Evolutionary conservation across 176 grass and related monocot species (phyloP), one percentile per base, ranked within the genome.

Genomic region (Carex kokanica): DNA sequence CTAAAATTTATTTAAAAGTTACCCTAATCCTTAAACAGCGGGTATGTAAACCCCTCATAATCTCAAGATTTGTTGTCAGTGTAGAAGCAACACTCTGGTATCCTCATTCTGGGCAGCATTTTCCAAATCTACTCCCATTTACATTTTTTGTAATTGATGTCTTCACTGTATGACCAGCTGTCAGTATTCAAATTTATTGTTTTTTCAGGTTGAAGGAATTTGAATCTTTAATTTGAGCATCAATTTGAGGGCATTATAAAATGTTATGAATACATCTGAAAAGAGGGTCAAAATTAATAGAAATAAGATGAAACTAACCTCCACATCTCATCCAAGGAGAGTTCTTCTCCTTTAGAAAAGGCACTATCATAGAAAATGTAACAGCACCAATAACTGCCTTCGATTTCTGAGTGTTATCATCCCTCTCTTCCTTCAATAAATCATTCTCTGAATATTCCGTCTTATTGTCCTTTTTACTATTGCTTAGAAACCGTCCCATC

Each of bases 361-460:
- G 85, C 85, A 85, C 41, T 80, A 86, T 99, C 96, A 99, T 99
- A 88, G 72, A 91, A 82, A 86, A 87, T 83, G 86, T 93, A 83
- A 86, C 85, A 18, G 89, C 84, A 81, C 81, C n/a, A 78, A 83
- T 18, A 41, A 78, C 38, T 16, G 65, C 92, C 67, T 87, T 86
- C 55, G 57, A 80, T 54, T 87, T 84, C 4, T 79, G 79, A 83
- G 64, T 56, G 60, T 27, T 85, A 63, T 41, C 52, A 25, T 15
- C 36, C 68, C 49, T 25, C 41, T 38, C 84, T 43, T 58, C 87
- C 45, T 24, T 86, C 62, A 68, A 59, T 24, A 80, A 82, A 60
- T 55, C 55, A 15, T 88, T 90, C 43, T 41, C 86, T 78, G 91
- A 57, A 57, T 86, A 62, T 83, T 88, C 61, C 58, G 75, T 86